Evolutionary conservation across 352 stramenopile species (phyloP), one percentile per base, ranked within the genome.

Genomic region (Vaucheria bursata): DNA sequence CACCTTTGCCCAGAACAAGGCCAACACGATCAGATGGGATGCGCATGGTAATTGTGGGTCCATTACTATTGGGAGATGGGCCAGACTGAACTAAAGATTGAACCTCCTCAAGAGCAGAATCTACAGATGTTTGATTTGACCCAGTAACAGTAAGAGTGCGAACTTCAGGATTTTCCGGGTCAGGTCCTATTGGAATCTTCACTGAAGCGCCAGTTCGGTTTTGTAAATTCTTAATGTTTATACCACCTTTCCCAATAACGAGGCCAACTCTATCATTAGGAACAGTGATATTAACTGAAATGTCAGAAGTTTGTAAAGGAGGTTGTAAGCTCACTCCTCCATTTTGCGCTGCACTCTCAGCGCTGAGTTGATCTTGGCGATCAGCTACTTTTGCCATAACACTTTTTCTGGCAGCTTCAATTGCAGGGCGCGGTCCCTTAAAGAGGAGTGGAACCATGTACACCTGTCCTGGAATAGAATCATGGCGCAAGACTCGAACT

Each of bases 191-290:
- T 8, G 95, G 95, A 50, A 99, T 98, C 53, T 97, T 95, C 29
- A 99, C 90, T 78, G 93, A 96, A 1, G 94, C 89, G n/a, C 93
- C 91, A 1, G 92, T 97, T 36, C 91, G 90, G 59, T 95, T 88
- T 45, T 82, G 77, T 32, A 82, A 64, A 25, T 86, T 90, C 81
- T 97, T 96, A 82, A 99, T 97, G 25, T 93, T 98, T 29, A 86
- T 85, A 2, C 96, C 96, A 5, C 90, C 91, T 68, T 94, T 96
- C 34, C 96, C 96, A 76, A 99, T 99, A 80, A 99, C 95, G 12
- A 99, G 87, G 31, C 96, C 96, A 0, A 99, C 95, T 77, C 97
- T 95, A 34, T 96, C 93, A 85, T 99, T 97, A 0, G 95, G 95
- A 31, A 68, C 53, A 34, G 37, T 34, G 33, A 83, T 81, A 12